A percentile compares a stretch with the other conserved stretches of the same genome.
Evolutionary conservation across 768 basidiomycete genomes (phyloP).

Genomic region (Filobasidium floriforme): DNA sequence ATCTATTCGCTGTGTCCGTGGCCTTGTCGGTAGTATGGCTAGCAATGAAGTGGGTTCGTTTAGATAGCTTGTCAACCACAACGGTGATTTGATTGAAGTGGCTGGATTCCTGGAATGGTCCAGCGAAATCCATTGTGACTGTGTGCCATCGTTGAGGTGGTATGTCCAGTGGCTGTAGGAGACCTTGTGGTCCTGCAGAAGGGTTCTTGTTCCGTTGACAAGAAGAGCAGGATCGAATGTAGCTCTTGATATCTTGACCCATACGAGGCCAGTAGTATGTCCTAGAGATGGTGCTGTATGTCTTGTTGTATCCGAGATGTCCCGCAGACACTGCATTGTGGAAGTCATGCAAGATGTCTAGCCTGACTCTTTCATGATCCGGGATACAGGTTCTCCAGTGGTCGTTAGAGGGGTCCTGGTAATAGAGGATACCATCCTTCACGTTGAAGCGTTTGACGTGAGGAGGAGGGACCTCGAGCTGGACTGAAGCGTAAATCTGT

Average conservation of each 20-base stretch:
- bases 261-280: constrained; percentile 49
- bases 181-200: constrained; percentile 27
- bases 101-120: constrained; percentile 6
- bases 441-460: neutral
- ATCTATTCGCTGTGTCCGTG: constrained; percentile 29
- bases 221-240: too few relatives aligned
- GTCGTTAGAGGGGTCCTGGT: neutral
- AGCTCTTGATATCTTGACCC: constrained; percentile 30
- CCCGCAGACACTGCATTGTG: neutral
- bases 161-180: constrained; percentile 36
- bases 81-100: constrained; percentile 42
- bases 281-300: constrained; percentile 38
- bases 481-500: neutral
- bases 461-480: neutral
- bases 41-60: constrained; percentile 48
- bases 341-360: neutral
- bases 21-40: constrained; percentile 36
- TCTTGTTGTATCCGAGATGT: constrained; percentile 47
- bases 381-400: neutral
- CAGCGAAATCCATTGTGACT: constrained; percentile 39
- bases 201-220: constrained; percentile 41
- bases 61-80: constrained; percentile 46
- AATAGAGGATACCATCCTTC: neutral
- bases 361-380: neutral
- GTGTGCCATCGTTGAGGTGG: too few relatives aligned